A percentile compares a stretch with the other conserved stretches of the same genome.
Conservation (phyloP, 305 asterid species). For the Fraxinus ornus region DNA sequence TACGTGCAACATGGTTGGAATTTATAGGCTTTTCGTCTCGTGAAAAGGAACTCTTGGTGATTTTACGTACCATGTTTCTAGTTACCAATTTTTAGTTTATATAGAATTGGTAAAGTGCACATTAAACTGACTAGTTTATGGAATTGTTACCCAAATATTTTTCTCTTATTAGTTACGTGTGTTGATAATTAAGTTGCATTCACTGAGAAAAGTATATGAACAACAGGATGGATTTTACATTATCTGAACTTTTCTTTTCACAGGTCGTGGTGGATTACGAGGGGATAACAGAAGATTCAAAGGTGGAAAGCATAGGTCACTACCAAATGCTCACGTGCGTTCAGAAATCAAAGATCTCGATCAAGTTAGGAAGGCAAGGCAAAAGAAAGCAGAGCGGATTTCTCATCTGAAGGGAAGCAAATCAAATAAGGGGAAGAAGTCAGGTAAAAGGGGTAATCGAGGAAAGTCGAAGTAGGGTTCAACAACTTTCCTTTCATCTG, state of each 20-base stretch:
- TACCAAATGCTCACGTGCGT: slow-evolving; percentile 80
- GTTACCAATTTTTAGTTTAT: not conserved
- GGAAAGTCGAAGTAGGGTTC: slow-evolving; percentile 25
- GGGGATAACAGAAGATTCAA: slow-evolving; percentile 56
- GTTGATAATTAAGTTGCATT: not conserved
- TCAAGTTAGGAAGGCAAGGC: slow-evolving; percentile 80
- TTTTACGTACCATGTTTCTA: not conserved
- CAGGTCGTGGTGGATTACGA: slow-evolving; percentile 49
- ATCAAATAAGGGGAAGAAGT: slow-evolving; percentile 52
- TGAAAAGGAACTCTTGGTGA: not conserved
- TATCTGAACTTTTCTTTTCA: slow-evolving; percentile 6
- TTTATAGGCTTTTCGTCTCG: not conserved
- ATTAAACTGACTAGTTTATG: not conserved
- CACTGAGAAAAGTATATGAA: not conserved
- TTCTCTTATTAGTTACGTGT: not conserved
- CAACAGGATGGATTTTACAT: not conserved
- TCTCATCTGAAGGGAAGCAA: slow-evolving; percentile 60
- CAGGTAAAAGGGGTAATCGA: slow-evolving; percentile 22
- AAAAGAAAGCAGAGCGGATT: slow-evolving; percentile 61
- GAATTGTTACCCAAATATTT: not conserved
- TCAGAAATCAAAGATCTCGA: slow-evolving; percentile 75
- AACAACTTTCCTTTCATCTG: not conserved
- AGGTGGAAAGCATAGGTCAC: slow-evolving; percentile 46
- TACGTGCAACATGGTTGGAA: not conserved
- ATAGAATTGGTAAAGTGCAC: not conserved